phyloP scores from a whole-genome alignment of 2,329 filamentous ascomycete species.

The Rachicladosporium sp. region DNA sequence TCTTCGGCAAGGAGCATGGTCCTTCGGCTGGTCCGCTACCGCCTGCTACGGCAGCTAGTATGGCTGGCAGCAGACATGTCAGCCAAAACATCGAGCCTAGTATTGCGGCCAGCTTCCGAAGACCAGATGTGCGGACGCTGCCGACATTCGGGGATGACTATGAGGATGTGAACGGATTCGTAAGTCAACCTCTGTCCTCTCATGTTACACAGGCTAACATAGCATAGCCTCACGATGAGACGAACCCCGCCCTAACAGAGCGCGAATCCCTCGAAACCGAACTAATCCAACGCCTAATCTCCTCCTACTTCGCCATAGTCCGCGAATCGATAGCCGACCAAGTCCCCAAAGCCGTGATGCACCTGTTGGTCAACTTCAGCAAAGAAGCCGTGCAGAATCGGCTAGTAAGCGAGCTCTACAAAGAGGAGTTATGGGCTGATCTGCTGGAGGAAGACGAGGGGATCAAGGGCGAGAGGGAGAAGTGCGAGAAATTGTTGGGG shows the following conservation, averaged over 20 bases:
- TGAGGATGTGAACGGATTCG: slow-evolving; percentile 16
- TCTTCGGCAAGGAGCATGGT: slow-evolving; percentile 88
- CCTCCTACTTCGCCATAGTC: slow-evolving; percentile 98
- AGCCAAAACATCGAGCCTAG: slow-evolving; percentile 69
- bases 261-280: slow-evolving; percentile 96
- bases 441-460: slow-evolving; percentile 93
- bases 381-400: slow-evolving; percentile 97
- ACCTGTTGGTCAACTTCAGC: slow-evolving; percentile 93
- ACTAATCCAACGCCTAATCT: slow-evolving; percentile 89
- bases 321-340: slow-evolving; percentile 97
- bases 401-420: slow-evolving; percentile 89
- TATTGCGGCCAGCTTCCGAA: slow-evolving; percentile 71
- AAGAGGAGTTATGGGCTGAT: slow-evolving; percentile 80
- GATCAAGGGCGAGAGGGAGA: slow-evolving; percentile 94
- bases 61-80: slow-evolving; percentile 49
- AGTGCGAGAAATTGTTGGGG: slow-evolving; percentile 89
- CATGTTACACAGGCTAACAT: too few relatives aligned
- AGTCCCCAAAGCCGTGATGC: slow-evolving; percentile 98
- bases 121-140: slow-evolving; percentile 44
- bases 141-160: slow-evolving; percentile 33
- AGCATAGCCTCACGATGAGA: slow-evolving; percentile 6
- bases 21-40: slow-evolving; percentile 25
- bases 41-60: slow-evolving; percentile 27
- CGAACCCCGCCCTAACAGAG: slow-evolving; percentile 68
- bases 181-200: too few relatives aligned